These are phyloP conservation scores for Gossypium rotundifolium DNA, from an alignment of 345 rosid species.

Conservation along the genomic window DNA sequence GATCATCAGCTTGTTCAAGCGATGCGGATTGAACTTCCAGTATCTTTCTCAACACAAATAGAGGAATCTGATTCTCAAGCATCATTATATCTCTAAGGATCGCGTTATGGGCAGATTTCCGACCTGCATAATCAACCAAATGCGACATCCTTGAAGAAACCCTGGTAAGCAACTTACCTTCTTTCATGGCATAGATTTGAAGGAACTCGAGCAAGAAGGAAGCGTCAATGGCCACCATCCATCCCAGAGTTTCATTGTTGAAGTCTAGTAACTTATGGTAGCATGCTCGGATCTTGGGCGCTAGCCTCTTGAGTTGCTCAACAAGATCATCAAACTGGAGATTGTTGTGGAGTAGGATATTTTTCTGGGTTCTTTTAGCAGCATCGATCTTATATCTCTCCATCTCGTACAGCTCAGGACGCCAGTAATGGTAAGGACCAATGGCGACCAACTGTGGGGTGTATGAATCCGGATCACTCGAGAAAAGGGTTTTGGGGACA, in stretches of 20 bases:
- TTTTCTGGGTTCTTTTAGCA: conserved; percentile 39
- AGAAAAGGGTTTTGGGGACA: conserved; percentile 50
- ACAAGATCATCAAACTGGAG: conserved; percentile 42
- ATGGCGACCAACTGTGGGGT: conserved; percentile 67
- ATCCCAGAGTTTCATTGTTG: conserved; percentile 47
- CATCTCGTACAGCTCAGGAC: conserved; percentile 65
- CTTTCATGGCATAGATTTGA: conserved; percentile 33
- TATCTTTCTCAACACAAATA: conserved; percentile 43
- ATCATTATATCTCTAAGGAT: conserved; percentile 59
- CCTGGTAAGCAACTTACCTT: conserved; percentile 29
- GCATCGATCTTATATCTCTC: conserved; percentile 59
- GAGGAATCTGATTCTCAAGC: conserved; percentile 75
- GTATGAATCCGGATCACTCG: conserved; percentile 49
- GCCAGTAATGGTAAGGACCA: conserved; percentile 72
- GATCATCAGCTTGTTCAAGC: conserved; percentile 30
- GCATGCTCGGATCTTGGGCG: conserved; percentile 38
- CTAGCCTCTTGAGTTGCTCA: conserved; percentile 35
- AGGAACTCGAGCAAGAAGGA: conserved; percentile 65
- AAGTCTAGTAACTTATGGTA: conserved; percentile 53
- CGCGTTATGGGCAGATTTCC: conserved; percentile 40
- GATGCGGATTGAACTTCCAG: conserved; percentile 41
- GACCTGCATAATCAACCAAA: conserved; percentile 29
- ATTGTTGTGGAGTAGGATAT: conserved; percentile 9
- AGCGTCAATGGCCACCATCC: conserved; percentile 83
- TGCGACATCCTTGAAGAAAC: conserved; percentile 37